Evolutionary conservation across 495 filamentous ascomycete species (phyloP).

Genomic region (Xylaria flabelliformis): DNA sequence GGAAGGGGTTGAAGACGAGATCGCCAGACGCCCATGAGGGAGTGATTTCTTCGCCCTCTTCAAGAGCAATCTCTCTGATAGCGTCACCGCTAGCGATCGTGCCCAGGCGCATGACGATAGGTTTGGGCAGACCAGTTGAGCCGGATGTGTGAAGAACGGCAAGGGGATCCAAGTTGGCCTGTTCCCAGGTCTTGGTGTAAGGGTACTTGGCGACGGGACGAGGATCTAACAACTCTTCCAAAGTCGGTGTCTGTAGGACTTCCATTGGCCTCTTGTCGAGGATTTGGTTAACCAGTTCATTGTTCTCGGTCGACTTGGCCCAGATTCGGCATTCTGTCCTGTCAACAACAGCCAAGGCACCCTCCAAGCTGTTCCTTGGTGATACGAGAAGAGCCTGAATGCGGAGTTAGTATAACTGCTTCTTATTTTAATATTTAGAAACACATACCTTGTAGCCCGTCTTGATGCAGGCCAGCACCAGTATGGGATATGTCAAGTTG

Average conservation of each 20-base stretch:
- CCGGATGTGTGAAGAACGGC: conserved; percentile 64
- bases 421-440: not conserved
- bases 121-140: conserved; percentile 62
- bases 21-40: conserved; percentile 26
- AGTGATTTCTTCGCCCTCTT: conserved; percentile 28
- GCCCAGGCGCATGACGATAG: conserved; percentile 55
- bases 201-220: conserved; percentile 38
- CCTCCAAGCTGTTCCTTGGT: conserved; percentile 50
- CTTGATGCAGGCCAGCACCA: conserved; percentile 39
- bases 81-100: conserved; percentile 52
- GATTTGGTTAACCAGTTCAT: conserved; percentile 46
- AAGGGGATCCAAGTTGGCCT: conserved; percentile 50
- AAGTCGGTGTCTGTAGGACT: conserved; percentile 25
- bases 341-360: conserved; percentile 47
- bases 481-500: conserved; percentile 40
- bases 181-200: conserved; percentile 51
- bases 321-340: conserved; percentile 44
- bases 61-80: conserved; percentile 28
- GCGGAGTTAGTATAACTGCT: not conserved
- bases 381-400: conserved; percentile 39
- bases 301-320: conserved; percentile 38
- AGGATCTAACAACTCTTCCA: conserved; percentile 28
- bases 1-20: conserved; percentile 31
- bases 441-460: conserved; percentile 39
- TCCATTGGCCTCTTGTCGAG: conserved; percentile 35